These are phyloP conservation scores for Trichoderma orchidacearum DNA, from an alignment of 495 filamentous ascomycete species.

Conservation along the genomic window DNA sequence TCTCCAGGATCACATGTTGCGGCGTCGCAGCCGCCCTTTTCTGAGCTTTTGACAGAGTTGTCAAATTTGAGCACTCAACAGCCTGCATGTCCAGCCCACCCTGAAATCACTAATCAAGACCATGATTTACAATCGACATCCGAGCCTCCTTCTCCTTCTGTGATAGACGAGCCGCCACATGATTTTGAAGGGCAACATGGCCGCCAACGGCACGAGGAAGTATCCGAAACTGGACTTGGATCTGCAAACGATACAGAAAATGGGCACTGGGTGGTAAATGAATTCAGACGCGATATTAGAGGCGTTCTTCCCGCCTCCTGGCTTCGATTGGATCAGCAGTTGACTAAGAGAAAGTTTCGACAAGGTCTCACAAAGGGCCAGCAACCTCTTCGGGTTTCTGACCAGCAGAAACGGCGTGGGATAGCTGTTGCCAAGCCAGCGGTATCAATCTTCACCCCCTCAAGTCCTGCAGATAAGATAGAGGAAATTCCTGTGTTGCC, in stretches of 20 bases:
- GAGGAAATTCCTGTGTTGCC: not conserved
- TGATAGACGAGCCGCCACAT: not conserved
- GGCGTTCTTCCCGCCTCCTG: slow-evolving; percentile 89
- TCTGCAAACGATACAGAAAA: slow-evolving; percentile 16
- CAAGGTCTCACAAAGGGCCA: slow-evolving; percentile 19
- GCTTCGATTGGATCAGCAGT: slow-evolving; percentile 55
- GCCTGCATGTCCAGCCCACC: not conserved
- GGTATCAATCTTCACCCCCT: slow-evolving; percentile 5
- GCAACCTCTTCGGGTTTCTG: slow-evolving; percentile 19
- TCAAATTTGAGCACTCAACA: not conserved
- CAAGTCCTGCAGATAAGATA: slow-evolving; percentile 2
- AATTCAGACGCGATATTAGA: slow-evolving; percentile 42
- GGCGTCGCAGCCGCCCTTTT: not conserved
- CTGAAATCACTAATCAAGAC: not conserved
- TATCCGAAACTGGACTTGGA: not conserved
- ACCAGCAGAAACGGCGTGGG: slow-evolving; percentile 33
- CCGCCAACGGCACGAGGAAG: not conserved
- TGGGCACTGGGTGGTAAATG: slow-evolving; percentile 28
- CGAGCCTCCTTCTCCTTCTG: not conserved
- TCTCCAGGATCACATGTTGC: not conserved
- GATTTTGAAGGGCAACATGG: not conserved
- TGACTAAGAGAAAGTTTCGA: slow-evolving; percentile 11
- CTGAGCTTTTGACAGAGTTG: not conserved
- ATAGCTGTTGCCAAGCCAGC: slow-evolving; percentile 23
- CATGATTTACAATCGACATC: not conserved